Base-by-base conservation (phyloP, 371 early-diverging fungal genomes). In the Nosema muscidifuracis region DNA sequence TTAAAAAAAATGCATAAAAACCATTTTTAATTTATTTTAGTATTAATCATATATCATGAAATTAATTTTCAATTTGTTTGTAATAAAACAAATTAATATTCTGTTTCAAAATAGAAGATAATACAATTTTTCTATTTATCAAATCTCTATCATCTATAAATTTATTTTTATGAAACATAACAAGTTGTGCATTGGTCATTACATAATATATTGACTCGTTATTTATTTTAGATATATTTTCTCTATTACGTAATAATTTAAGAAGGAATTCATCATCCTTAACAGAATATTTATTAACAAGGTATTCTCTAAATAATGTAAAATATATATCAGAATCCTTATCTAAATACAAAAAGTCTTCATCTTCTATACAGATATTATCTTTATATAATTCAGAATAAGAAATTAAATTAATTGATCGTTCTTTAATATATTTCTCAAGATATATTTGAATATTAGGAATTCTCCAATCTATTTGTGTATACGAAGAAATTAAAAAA, bases 151-250 rank as follows among this genome's bases (percentile, higher is more conserved):
- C 64, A 31, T 75, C 71, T 9, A 7, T 58, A 24, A 81, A 81
- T 40, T 33, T 64, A 7, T 47, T 9, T 43, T 70, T 55, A 24
- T 75, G 9, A 6, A 81, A 43, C 16, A 34, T 47, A 18, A 57
- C 13, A 1, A 82, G 30, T 64, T 81, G 79, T 20, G 57, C 57
- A 40, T 80, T 73, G n/a, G 77, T 78, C 57, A 81, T 40, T 20
- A 81, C 58, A 71, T 79, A 80, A 20, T 75, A 55, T 0, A 76
- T 68, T 20, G 77, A 69, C 51, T 82, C 79, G 55, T 82, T 71
- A 61, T 79, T 74, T 28, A 69, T 66, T 36, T 60, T 70, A 22
- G 83, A 79, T 24, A 79, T 40, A 71, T 73, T 71, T 12, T 71
- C 77, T 61, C 83, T 69, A 40, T 72, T 68, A 50, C 47, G 24